phyloP scores from a whole-genome alignment of 2,329 filamentous ascomycete genomes.

The Alternaria alternata region DNA sequence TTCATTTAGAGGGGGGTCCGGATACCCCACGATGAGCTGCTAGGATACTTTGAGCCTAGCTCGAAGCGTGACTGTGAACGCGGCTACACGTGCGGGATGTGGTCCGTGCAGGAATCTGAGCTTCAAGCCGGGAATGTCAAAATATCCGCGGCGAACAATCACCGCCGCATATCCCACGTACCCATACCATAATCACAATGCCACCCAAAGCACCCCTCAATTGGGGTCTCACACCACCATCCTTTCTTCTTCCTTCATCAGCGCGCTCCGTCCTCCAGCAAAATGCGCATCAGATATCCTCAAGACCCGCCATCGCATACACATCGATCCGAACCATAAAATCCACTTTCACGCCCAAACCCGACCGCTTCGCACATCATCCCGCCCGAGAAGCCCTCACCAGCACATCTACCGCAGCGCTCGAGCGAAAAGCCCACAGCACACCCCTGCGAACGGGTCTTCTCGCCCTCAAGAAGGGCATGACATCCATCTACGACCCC shows the following conservation, averaged over 20 bases:
- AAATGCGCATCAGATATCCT: conserved; percentile 14
- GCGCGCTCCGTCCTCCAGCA: conserved; percentile 35
- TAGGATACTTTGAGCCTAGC: neutral
- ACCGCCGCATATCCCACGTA: conserved; percentile 14
- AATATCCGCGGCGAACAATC: conserved; percentile 30
- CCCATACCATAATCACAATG: conserved; percentile 33
- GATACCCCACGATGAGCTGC: neutral
- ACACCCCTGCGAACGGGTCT: conserved; percentile 78
- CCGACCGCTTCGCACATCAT: conserved; percentile 63
- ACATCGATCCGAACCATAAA: conserved; percentile 56
- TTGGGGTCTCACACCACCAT: conserved; percentile 41
- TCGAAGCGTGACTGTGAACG: conserved; percentile 1
- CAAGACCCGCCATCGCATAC: conserved; percentile 26
- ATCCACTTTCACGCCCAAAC: conserved; percentile 62
- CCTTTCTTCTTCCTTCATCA: conserved; percentile 41
- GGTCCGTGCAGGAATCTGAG: conserved; percentile 10
- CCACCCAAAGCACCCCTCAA: conserved; percentile 46
- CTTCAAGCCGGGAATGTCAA: conserved; percentile 16
- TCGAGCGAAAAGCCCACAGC: conserved; percentile 64
- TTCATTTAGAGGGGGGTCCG: neutral
- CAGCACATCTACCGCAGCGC: conserved; percentile 65
- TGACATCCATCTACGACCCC: conserved; percentile 86
- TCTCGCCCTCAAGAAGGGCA: conserved; percentile 90
- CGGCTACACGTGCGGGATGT: conserved; percentile 11
- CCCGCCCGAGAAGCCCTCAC: conserved; percentile 61